Evolutionary conservation across 495 filamentous ascomycete genomes (phyloP), one percentile per base, ranked within the genome.

Genomic region (Lophiostoma macrostomum): DNA sequence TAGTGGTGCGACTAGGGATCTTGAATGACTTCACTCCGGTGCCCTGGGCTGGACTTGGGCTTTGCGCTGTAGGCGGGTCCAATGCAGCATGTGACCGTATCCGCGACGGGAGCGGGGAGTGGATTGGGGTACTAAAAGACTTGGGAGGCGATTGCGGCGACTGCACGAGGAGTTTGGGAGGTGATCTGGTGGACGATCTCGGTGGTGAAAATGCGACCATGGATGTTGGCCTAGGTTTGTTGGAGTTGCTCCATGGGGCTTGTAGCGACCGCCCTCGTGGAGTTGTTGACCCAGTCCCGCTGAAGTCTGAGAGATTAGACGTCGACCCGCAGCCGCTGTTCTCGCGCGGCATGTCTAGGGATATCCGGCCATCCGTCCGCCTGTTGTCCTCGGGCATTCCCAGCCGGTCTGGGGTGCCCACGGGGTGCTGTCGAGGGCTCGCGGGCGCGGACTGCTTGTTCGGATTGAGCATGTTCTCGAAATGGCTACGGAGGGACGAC

Each of bases 401-500:
- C 4, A 58, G 28, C 22, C 50, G 35, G 20, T 54, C 50, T 16
- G 43, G 5, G 45, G 20, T 10, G 25, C 19, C 8, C 12, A 58
- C 53, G 16, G 61, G 54, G 23, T 43, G 6, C 11, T 61, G 38
- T 28, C 36, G 52, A 13, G 45, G 38, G 10, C 57, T 25, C 13
- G 50, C 32, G 53, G 51, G 19, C 8, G 35, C 16, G 32, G 61
- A 36, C n/a, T 57, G 14, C 35, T 50, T 53, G 24, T 61, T 56
- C 24, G 47, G 24, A 37, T 77, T 71, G 57, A 84, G 78, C 67
- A 95, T 83, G 50, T 86, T 86, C 75, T 98, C 93, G 64, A 98
- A 98, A 66, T 91, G 86, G 34, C 90, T 93, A 39, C 88, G 80
- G 27, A 97, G 75, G 37, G 91, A 95, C 34, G 93, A 98, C 22